phyloP scores from a whole-genome alignment of 169 alveolate genomes.

The Theileria equi region DNA sequence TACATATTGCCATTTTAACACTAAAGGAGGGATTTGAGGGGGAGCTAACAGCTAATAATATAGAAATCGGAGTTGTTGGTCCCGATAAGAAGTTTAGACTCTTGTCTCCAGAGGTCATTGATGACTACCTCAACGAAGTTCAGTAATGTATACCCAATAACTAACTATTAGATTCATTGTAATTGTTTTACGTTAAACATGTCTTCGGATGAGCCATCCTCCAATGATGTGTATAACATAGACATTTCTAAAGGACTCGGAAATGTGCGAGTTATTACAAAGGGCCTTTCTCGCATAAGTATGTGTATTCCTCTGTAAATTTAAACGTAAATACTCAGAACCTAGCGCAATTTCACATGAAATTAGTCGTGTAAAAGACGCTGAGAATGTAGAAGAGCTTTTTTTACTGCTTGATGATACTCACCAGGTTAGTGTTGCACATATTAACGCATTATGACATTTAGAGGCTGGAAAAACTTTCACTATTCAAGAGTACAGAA shows the following conservation, averaged over 20 bases:
- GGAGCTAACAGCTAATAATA: slow-evolving; percentile 92
- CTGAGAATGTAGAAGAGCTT: slow-evolving; percentile 43
- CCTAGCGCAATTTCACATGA: slow-evolving; percentile 30
- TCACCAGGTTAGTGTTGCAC: slow-evolving; percentile 34
- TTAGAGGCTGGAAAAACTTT: slow-evolving; percentile 39
- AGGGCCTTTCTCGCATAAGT: slow-evolving; percentile 56
- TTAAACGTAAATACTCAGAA: background rate
- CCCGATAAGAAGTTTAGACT: slow-evolving; percentile 83
- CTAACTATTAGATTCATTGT: background rate
- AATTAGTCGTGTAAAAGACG: slow-evolving; percentile 8
- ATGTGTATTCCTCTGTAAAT: slow-evolving; percentile 1
- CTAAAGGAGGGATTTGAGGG: slow-evolving; percentile 96
- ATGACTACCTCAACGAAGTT: slow-evolving; percentile 90
- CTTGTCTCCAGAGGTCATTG: slow-evolving; percentile 83
- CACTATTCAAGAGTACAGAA: slow-evolving; percentile 31
- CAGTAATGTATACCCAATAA: background rate
- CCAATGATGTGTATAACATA: slow-evolving; percentile 5
- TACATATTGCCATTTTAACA: slow-evolving; percentile 90
- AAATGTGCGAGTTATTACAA: slow-evolving; percentile 38
- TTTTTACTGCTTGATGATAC: slow-evolving; percentile 37
- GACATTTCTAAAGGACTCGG: slow-evolving; percentile 55
- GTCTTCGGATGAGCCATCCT: background rate
- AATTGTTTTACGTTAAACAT: background rate
- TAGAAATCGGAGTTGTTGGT: slow-evolving; percentile 95
- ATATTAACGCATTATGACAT: background rate